These are phyloP conservation scores for Cystobasidium onofrii DNA, from an alignment of 768 basidiomycete species.

Conservation along the genomic window DNA sequence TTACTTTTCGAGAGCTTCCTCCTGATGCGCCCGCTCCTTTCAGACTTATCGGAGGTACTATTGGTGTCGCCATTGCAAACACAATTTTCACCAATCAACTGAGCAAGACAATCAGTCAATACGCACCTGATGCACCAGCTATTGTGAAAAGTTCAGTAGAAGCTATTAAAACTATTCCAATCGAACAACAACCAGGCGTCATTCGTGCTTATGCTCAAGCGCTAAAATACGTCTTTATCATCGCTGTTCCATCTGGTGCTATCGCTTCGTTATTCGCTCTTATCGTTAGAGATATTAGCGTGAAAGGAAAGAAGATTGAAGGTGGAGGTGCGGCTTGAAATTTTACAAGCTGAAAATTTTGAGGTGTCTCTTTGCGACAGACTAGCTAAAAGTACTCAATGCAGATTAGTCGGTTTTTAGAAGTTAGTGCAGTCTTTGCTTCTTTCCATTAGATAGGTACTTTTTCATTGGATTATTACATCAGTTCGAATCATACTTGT, in stretches of 20 bases:
- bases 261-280: background rate
- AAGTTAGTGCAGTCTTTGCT: too few species aligned
- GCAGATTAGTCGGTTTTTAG: too few species aligned
- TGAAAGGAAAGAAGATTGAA: conserved; percentile 13
- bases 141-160: conserved; percentile 12
- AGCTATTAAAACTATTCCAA: conserved; percentile 2
- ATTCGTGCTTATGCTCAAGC: conserved; percentile 24
- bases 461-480: too few species aligned
- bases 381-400: too few species aligned
- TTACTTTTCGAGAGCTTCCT: background rate
- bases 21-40: background rate
- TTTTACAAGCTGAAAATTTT: too few species aligned
- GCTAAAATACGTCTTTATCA: conserved; percentile 19
- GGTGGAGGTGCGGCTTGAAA: background rate
- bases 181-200: conserved; percentile 26
- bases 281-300: background rate
- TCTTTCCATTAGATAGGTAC: too few species aligned
- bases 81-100: conserved; percentile 41
- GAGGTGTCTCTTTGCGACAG: too few species aligned
- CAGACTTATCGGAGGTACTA: background rate
- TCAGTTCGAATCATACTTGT: too few species aligned
- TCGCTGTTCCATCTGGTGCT: conserved; percentile 5
- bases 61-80: conserved; percentile 18
- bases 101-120: conserved; percentile 30
- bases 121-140: conserved; percentile 31